Conservation (phyloP, 495 filamentous ascomycete species). For the Penicillium argentinense region DNA sequence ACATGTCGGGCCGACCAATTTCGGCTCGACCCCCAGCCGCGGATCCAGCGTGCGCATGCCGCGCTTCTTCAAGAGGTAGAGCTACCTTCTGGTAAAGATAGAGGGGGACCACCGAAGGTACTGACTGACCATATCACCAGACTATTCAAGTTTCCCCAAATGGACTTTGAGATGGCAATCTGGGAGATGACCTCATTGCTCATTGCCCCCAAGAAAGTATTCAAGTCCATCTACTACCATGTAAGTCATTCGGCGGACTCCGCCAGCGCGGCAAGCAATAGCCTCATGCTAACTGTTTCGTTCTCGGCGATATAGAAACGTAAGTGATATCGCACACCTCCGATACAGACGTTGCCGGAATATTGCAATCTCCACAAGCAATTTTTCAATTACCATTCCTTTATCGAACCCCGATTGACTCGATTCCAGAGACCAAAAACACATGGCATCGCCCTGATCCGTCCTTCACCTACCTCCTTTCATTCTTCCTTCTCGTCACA, state of each 20-base stretch:
- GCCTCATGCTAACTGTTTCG: slow-evolving; percentile 12
- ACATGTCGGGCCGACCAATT: slow-evolving; percentile 53
- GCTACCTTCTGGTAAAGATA: no score
- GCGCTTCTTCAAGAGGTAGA: slow-evolving; percentile 57
- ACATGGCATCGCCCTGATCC: slow-evolving; percentile 76
- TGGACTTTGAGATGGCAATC: slow-evolving; percentile 74
- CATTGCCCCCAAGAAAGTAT: slow-evolving; percentile 75
- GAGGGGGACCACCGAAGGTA: not conserved
- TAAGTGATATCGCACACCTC: slow-evolving; percentile 36
- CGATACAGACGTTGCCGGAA: no score
- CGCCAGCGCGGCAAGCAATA: no score
- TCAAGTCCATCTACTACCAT: slow-evolving; percentile 75
- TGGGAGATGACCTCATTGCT: slow-evolving; percentile 78
- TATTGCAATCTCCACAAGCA: no score
- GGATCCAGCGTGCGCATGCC: slow-evolving; percentile 56
- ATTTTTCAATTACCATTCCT: no score
- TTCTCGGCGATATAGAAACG: slow-evolving; percentile 54
- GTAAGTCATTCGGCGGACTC: slow-evolving; percentile 37
- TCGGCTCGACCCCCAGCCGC: slow-evolving; percentile 52
- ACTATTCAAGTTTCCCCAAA: slow-evolving; percentile 66
- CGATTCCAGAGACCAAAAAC: slow-evolving; percentile 66
- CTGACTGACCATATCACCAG: slow-evolving; percentile 24
- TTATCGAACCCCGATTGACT: slow-evolving; percentile 9
- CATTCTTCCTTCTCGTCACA: slow-evolving; percentile 71
- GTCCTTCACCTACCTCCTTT: slow-evolving; percentile 75